Evolutionary conservation across 352 stramenopile species (phyloP).

Genomic region (Peronosclerospora sorghi): DNA sequence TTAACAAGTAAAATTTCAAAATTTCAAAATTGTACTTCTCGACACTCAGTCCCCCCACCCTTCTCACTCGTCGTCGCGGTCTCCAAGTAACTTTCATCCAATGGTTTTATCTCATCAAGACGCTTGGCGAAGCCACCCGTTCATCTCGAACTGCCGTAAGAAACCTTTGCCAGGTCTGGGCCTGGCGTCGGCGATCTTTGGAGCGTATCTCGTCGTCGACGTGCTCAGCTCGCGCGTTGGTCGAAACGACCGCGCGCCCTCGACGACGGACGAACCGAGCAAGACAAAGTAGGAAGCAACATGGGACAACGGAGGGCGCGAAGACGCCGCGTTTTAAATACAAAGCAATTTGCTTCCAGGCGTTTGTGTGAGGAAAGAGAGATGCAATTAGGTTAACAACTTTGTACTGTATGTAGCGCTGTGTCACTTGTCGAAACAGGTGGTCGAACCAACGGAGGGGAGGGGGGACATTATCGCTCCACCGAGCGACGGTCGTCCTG

Average conservation of each 20-base stretch:
- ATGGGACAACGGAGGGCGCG: no score
- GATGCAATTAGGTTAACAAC: no score
- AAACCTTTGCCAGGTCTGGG: constrained; percentile 78
- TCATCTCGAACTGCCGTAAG: constrained; percentile 73
- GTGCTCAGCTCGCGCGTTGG: constrained; percentile 33
- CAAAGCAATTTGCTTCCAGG: no score
- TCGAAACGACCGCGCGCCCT: constrained; percentile 22
- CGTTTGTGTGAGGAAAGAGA: no score
- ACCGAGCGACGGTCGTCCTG: constrained; percentile 16
- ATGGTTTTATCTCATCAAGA: constrained; percentile 85
- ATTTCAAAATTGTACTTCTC: no score
- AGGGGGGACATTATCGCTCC: constrained; percentile 8
- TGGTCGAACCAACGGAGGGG: not conserved
- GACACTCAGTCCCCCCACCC: no score
- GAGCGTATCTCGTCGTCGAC: constrained; percentile 68
- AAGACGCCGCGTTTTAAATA: no score
- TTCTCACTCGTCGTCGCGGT: no score
- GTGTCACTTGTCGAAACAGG: not conserved
- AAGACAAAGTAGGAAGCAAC: no score
- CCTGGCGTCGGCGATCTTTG: constrained; percentile 66
- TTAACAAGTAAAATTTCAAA: no score
- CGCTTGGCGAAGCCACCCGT: constrained; percentile 82
- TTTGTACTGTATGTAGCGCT: constrained; percentile 1
- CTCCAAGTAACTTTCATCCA: no score
- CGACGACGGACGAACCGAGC: constrained; percentile 7